Percentiles rank a stretch among this genome's conserved stretches.
phyloP scores from a whole-genome alignment of 495 filamentous ascomycete genomes.

The Letharia lupina region DNA sequence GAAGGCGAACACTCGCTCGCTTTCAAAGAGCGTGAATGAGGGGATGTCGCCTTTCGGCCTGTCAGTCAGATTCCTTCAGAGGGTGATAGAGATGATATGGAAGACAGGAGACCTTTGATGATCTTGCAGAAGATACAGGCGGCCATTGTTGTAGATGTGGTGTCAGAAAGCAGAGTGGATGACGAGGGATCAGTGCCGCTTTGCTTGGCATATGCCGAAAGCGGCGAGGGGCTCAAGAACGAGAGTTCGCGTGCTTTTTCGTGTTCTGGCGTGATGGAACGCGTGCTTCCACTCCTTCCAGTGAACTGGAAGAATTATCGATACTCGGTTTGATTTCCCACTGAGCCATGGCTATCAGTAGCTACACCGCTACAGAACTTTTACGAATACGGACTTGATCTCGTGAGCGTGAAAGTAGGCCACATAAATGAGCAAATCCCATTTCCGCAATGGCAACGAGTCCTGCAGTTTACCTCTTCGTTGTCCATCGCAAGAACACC shows the following conservation, averaged over 20 bases:
- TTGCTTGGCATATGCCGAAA: too few relatives aligned
- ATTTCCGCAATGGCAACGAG: background rate
- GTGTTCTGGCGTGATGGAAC: background rate
- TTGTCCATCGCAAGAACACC: background rate
- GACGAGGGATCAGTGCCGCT: too few relatives aligned
- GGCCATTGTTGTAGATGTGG: slow-evolving; percentile 28
- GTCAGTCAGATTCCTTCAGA: slow-evolving; percentile 8
- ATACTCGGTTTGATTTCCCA: background rate
- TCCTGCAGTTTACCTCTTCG: background rate
- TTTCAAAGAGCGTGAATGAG: slow-evolving; percentile 90
- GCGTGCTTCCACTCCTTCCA: background rate
- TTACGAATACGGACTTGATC: background rate
- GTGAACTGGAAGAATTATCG: background rate
- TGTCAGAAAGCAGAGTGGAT: background rate
- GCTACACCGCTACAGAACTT: background rate
- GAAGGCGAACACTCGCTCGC: slow-evolving; percentile 88
- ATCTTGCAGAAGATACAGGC: slow-evolving; percentile 98
- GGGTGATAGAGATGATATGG: background rate
- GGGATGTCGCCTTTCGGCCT: slow-evolving; percentile 72
- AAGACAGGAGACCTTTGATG: slow-evolving; percentile 61
- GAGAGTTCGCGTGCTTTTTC: background rate
- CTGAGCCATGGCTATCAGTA: background rate
- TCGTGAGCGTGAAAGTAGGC: background rate
- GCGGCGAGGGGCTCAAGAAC: too few relatives aligned
- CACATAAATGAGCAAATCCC: background rate